These are phyloP conservation scores for Diospyros kaki DNA, from an alignment of 148 eudicot genomes.

Conservation along the genomic window DNA sequence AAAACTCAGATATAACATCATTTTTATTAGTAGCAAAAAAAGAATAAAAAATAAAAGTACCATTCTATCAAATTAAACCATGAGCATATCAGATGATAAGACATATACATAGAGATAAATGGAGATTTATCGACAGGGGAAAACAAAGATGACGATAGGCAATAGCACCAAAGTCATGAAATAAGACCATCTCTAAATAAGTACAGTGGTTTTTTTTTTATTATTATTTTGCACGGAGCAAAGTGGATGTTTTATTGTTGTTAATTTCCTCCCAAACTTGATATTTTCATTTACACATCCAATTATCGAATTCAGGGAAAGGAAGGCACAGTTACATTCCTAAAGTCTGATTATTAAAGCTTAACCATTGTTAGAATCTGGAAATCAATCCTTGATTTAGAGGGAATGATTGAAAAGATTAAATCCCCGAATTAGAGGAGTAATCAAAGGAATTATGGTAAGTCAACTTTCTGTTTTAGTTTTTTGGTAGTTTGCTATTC, in stretches of 20 bases:
- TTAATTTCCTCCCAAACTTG: neutral
- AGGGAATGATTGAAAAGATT: too few species aligned
- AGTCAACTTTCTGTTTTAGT: too few species aligned
- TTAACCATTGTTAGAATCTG: too few species aligned
- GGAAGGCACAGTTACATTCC: neutral
- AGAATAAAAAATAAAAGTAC: neutral
- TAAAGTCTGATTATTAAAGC: neutral
- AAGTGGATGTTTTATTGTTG: neutral
- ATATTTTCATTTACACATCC: neutral
- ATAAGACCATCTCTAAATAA: neutral
- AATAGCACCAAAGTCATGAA: neutral
- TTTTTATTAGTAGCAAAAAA: neutral
- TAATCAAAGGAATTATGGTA: too few species aligned
- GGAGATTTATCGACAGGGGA: neutral
- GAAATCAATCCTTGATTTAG: too few species aligned
- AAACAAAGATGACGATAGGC: neutral
- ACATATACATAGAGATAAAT: neutral
- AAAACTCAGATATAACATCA: neutral
- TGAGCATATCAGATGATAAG: neutral
- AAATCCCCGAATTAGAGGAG: too few species aligned
- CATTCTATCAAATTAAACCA: neutral
- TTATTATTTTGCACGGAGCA: neutral
- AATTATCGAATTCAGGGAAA: neutral
- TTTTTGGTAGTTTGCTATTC: too few species aligned
- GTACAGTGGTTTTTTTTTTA: too few species aligned